These are phyloP conservation scores for Lithospermum erythrorhizon DNA, from an alignment of 257 asterid species.

Conservation along the genomic window DNA sequence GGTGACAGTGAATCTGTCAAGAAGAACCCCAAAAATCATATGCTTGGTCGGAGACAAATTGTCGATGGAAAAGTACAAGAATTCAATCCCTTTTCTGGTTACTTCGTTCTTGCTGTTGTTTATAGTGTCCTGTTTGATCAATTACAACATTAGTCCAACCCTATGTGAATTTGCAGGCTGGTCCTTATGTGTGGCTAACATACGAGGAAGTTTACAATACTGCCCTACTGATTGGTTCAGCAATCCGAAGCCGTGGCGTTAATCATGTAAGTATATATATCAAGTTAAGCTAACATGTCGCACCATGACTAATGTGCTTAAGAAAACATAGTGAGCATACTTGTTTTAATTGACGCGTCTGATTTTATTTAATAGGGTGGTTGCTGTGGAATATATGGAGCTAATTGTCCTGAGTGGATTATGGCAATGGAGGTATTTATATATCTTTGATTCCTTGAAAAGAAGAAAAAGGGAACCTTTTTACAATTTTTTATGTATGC, in stretches of 20 bases:
- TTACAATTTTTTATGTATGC: not conserved
- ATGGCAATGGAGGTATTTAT: constrained; percentile 71
- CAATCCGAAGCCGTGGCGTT: constrained; percentile 63
- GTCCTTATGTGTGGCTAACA: constrained; percentile 54
- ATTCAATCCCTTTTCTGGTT: not conserved
- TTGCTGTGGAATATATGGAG: constrained; percentile 80
- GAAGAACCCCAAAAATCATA: constrained; percentile 26
- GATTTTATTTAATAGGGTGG: constrained; percentile 44
- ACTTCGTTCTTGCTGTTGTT: not conserved
- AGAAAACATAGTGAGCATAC: not conserved
- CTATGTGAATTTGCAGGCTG: constrained; percentile 35
- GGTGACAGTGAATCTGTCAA: constrained; percentile 37
- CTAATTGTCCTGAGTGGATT: constrained; percentile 83
- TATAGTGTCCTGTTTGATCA: not conserved
- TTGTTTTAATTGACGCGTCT: not conserved
- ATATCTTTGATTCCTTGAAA: not conserved
- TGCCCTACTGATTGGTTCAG: constrained; percentile 55
- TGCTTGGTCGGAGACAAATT: constrained; percentile 65
- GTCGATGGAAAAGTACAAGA: constrained; percentile 51
- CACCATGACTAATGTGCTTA: not conserved
- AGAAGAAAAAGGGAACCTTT: not conserved
- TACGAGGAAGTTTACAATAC: constrained; percentile 46
- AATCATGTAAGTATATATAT: constrained; percentile 38
- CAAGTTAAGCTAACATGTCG: not conserved
- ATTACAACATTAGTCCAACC: not conserved